These are phyloP conservation scores for Vachellia pachyceras DNA, from an alignment of 306 rosid species.

Conservation along the genomic window DNA sequence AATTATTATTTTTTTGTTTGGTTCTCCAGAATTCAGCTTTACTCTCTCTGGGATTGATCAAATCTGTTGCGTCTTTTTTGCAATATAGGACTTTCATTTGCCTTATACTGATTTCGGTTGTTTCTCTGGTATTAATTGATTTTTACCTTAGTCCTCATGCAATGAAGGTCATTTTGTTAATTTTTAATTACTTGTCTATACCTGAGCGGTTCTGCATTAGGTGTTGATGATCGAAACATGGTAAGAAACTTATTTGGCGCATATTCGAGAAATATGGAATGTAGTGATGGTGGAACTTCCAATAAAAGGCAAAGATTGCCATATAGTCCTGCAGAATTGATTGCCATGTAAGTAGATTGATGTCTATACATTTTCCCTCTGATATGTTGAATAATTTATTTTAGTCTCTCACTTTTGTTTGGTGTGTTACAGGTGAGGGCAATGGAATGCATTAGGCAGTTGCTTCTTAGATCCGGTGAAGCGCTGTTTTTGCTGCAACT, in stretches of 20 bases:
- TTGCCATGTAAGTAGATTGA: conserved; percentile 92
- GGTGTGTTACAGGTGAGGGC: conserved; percentile 80
- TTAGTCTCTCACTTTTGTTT: conserved; percentile 40
- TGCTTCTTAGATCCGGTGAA: too few species aligned
- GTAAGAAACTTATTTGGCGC: conserved; percentile 87
- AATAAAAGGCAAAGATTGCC: conserved; percentile 92
- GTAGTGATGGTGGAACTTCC: conserved; percentile 69
- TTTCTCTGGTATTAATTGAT: too few species aligned
- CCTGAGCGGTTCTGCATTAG: conserved; percentile 79
- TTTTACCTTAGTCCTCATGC: too few species aligned
- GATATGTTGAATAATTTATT: conserved; percentile 23
- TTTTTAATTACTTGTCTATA: too few species aligned
- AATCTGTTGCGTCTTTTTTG: too few species aligned
- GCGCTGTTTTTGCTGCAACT: too few species aligned
- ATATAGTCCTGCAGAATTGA: conserved; percentile 89
- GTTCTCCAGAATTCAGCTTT: too few species aligned
- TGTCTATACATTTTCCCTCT: conserved; percentile 26
- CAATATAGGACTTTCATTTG: too few species aligned
- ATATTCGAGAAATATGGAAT: conserved; percentile 68
- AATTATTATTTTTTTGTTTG: too few species aligned
- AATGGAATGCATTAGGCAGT: conserved; percentile 95
- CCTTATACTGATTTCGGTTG: too few species aligned
- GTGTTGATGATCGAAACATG: conserved; percentile 79
- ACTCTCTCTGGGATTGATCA: too few species aligned
- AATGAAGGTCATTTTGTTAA: too few species aligned